Conservation (phyloP, 1,139 yeast genomes). For the Diutina ranongensis region DNA sequence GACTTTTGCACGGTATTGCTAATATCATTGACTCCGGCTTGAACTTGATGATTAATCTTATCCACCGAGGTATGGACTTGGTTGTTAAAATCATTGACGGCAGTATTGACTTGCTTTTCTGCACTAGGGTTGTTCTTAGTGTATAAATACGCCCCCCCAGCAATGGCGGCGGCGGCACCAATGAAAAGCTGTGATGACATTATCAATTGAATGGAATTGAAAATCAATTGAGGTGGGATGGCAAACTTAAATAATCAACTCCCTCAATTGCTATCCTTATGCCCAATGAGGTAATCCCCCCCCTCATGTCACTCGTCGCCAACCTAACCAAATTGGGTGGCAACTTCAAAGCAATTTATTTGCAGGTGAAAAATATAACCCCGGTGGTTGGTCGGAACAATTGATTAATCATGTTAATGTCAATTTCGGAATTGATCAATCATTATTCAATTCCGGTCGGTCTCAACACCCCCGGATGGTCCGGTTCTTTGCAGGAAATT, state of each 20-base stretch:
- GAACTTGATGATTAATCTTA: neutral
- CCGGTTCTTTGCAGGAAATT: too few species aligned
- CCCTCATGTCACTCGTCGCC: constrained; percentile 5
- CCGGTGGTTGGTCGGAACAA: too few species aligned
- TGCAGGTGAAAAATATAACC: too few species aligned
- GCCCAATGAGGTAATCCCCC: constrained; percentile 6
- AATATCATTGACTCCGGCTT: neutral
- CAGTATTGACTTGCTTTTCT: neutral
- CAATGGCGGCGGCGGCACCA: constrained; percentile 4
- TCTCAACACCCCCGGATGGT: too few species aligned
- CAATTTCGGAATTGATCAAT: too few species aligned
- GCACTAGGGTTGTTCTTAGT: neutral
- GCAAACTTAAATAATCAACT: neutral
- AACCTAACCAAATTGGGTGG: too few species aligned
- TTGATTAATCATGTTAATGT: too few species aligned
- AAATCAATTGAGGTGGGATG: neutral
- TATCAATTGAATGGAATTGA: neutral
- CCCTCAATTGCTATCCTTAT: constrained; percentile 1
- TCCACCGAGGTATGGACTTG: neutral
- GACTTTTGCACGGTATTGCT: neutral
- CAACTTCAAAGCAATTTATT: too few species aligned
- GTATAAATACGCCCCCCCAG: constrained; percentile 5
- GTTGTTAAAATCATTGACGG: neutral
- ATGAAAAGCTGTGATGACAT: neutral
- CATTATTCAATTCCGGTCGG: too few species aligned